Evolutionary conservation across 192 early-diverging fungal genomes (phyloP).

Genomic region (Podila epigama): DNA sequence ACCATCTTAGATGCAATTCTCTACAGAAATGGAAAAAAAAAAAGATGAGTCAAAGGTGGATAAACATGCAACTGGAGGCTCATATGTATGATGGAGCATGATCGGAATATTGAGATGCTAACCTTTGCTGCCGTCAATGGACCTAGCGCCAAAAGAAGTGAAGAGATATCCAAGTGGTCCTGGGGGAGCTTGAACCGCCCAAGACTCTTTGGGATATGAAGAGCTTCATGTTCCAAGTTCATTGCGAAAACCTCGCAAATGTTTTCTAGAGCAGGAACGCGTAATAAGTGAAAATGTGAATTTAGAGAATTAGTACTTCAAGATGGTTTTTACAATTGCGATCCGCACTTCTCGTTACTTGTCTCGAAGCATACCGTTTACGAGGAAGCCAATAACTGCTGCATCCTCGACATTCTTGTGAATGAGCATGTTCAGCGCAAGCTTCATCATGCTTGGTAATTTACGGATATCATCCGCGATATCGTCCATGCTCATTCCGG

Average conservation of each 20-base stretch:
- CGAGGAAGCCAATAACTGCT: conserved; percentile 5
- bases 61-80: neutral
- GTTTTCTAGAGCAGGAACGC: conserved; percentile 5
- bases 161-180: conserved; percentile 1
- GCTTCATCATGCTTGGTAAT: conserved; percentile 12
- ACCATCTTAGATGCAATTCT: conserved; percentile 7
- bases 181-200: conserved; percentile 14
- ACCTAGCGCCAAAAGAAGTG: conserved; percentile 2
- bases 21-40: conserved; percentile 2
- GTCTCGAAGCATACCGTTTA: conserved; percentile 11
- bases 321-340: no score
- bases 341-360: neutral
- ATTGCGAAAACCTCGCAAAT: conserved; percentile 11
- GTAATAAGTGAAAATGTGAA: no score
- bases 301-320: no score
- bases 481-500: neutral
- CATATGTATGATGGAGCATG: no score
- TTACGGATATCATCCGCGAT: conserved; percentile 8
- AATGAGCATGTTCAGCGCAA: conserved; percentile 11
- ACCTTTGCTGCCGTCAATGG: conserved; percentile 14
- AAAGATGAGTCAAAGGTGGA: neutral
- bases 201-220: conserved; percentile 19
- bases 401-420: conserved; percentile 1
- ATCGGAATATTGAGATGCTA: no score
- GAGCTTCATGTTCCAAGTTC: conserved; percentile 17